Base-by-base conservation (phyloP, 176 grass and related monocot species). In the Thalia dealbata region DNA sequence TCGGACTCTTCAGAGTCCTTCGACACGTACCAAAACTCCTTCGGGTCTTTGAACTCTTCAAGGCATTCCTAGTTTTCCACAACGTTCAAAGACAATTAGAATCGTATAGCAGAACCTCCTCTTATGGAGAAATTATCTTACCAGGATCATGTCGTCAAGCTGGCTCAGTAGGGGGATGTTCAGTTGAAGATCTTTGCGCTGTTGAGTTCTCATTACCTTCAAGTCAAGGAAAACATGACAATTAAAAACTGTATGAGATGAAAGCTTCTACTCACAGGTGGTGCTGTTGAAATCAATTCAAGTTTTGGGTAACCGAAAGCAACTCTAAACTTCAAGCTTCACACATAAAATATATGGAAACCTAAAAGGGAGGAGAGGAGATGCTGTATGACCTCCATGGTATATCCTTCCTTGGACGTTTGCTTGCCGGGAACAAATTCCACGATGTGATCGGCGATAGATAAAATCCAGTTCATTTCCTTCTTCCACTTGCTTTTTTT, bases 111-210 rank as follows among this genome's bases (percentile, higher is more conserved):
- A n/a, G n/a, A n/a, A n/a, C n/a, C n/a, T n/a, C n/a, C n/a, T n/a
- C n/a, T 58, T 8, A 2, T n/a, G 3, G 3, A 63, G 23, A 27
- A 27, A 27, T 10, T 72, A 1, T 80, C 88, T 88, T 73, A 96
- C 92, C 35, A 92, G 76, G 63, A 96, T 86, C 92, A 96, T 96
- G 67, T 86, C 82, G 66, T 96, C 92, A 10, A 96, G 87, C 80
- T 92, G 92, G 59, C 78, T 73, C 59, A 96, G 86, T 1, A 89
- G 86, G 0, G 89, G 92, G 65, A 96, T 86, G 82, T 88, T 92
- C 86, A 92, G 82, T 24, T 81, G 80, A 25, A 96, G 92, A 86
- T 96, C 92, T 71, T 72, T 91, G 24, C 92, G 87, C 83, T 90
- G 89, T 62, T 88, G 78, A 25, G 89, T 96, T 3, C 78, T 78